Percentiles rank a stretch among this genome's conserved stretches.
These are phyloP conservation scores for Berkeleyomyces basicola DNA, from an alignment of 2,329 filamentous ascomycete genomes.

Conservation along the genomic window DNA sequence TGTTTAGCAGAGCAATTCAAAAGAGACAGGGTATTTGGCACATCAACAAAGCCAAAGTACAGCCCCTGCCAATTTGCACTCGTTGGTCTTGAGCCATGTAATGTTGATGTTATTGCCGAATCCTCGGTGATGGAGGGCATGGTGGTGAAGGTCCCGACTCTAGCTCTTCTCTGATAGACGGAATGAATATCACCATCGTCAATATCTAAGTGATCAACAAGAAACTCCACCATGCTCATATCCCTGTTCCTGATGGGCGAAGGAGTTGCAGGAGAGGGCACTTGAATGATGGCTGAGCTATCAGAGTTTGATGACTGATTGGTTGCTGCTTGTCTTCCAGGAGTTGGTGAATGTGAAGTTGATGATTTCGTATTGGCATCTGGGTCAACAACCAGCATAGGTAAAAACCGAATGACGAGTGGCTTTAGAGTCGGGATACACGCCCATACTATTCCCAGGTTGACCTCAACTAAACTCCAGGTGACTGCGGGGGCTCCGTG, in stretches of 20 bases:
- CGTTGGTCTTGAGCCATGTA: conserved; percentile 19
- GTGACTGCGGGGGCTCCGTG: conserved; percentile 74
- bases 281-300: not conserved
- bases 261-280: not conserved
- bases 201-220: conserved; percentile 6
- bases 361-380: conserved; percentile 11
- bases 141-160: conserved; percentile 9
- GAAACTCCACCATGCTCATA: conserved; percentile 9
- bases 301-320: not conserved
- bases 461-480: conserved; percentile 89
- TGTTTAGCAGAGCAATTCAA: conserved; percentile 45
- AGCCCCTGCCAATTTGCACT: conserved; percentile 24
- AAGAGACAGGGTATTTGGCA: conserved; percentile 50
- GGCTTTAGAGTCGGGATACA: conserved; percentile 90
- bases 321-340: conserved; percentile 1
- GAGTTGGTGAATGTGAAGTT: conserved; percentile 3
- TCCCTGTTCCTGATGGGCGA: not conserved
- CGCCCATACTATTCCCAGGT: conserved; percentile 78
- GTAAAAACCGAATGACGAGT: conserved; percentile 50
- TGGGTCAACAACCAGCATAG: conserved; percentile 37
- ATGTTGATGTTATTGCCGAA: conserved; percentile 16
- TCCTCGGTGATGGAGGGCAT: conserved; percentile 17
- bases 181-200: not conserved
- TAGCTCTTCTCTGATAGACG: conserved; percentile 10
- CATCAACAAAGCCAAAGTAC: conserved; percentile 66